Conservation (phyloP, 2,329 filamentous ascomycete species). For the Alternaria sp. region DNA sequence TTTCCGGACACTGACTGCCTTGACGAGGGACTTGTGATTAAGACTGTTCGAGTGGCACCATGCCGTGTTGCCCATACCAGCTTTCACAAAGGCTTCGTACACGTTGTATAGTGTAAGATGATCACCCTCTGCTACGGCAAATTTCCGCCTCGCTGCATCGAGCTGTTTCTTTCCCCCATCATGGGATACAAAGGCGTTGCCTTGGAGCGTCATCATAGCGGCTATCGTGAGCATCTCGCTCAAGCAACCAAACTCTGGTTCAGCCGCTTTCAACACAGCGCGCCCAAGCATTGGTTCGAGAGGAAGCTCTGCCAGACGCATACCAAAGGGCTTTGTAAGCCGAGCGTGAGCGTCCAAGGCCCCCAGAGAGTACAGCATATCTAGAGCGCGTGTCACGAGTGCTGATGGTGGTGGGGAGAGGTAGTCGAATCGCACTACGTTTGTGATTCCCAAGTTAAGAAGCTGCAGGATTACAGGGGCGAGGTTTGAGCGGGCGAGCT, state of each 20-base stretch:
- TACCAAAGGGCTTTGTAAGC: constrained; percentile 86
- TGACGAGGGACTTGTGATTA: constrained; percentile 84
- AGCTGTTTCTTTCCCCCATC: constrained; percentile 78
- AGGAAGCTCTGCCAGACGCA: constrained; percentile 90
- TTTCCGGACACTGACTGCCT: constrained; percentile 84
- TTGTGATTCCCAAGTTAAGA: constrained; percentile 94
- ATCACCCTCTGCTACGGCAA: constrained; percentile 92
- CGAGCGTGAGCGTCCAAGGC: constrained; percentile 90
- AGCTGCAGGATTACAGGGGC: constrained; percentile 89
- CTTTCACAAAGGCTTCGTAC: constrained; percentile 87
- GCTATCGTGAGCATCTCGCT: constrained; percentile 90
- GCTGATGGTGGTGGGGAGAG: constrained; percentile 85
- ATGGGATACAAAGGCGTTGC: constrained; percentile 82
- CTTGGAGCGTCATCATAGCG: constrained; percentile 90
- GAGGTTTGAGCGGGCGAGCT: constrained; percentile 91
- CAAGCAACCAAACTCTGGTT: constrained; percentile 73
- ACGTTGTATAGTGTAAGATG: constrained; percentile 92
- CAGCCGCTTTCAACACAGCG: constrained; percentile 76
- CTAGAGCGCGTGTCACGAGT: constrained; percentile 84
- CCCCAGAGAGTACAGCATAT: constrained; percentile 86
- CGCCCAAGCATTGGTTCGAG: constrained; percentile 97
- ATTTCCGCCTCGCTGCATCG: constrained; percentile 79
- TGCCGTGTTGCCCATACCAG: constrained; percentile 80
- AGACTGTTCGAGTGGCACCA: constrained; percentile 90
- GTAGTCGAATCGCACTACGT: constrained; percentile 90